Evolutionary conservation across 192 early-diverging fungal genomes (phyloP).

Genomic region (Spizellomyces sp.): DNA sequence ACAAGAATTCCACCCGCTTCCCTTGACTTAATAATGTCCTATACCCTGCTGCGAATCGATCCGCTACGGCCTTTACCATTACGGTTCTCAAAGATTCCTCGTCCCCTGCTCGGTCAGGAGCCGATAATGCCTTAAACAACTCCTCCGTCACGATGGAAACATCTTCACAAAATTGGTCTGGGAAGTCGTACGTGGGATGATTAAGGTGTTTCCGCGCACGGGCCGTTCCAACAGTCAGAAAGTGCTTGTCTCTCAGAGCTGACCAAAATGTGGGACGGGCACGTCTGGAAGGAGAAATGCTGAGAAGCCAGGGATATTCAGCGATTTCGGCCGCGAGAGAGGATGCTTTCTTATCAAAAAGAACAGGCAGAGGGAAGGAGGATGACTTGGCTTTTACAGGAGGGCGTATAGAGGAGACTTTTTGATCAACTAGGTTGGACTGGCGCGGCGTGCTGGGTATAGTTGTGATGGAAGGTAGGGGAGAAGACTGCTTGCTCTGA

Average conservation of each 20-base stretch:
- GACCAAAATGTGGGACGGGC: constrained; percentile 33
- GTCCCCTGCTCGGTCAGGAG: constrained; percentile 14
- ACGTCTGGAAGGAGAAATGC: constrained; percentile 21
- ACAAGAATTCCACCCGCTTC: neutral
- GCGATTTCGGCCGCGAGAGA: constrained; percentile 15
- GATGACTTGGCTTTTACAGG: too few species aligned
- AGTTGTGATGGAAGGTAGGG: too few species aligned
- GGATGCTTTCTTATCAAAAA: constrained; percentile 8
- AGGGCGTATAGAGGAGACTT: too few species aligned
- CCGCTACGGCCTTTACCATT: constrained; percentile 27
- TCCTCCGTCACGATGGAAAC: constrained; percentile 9
- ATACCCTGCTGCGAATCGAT: constrained; percentile 27
- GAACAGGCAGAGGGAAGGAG: neutral
- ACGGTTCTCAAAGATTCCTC: constrained; percentile 17
- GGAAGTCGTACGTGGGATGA: constrained; percentile 40
- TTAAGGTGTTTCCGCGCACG: constrained; percentile 37
- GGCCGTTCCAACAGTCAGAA: constrained; percentile 33
- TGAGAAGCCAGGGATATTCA: constrained; percentile 35
- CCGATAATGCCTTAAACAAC: constrained; percentile 20
- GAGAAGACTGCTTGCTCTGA: too few species aligned
- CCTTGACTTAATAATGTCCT: constrained; percentile 15
- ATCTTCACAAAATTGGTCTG: constrained; percentile 35
- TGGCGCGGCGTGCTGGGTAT: too few species aligned
- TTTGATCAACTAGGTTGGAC: too few species aligned
- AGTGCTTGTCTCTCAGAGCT: constrained; percentile 39